Evolutionary conservation across 139 green algal species (phyloP).

Genomic region (Dunaliella primolecta): DNA sequence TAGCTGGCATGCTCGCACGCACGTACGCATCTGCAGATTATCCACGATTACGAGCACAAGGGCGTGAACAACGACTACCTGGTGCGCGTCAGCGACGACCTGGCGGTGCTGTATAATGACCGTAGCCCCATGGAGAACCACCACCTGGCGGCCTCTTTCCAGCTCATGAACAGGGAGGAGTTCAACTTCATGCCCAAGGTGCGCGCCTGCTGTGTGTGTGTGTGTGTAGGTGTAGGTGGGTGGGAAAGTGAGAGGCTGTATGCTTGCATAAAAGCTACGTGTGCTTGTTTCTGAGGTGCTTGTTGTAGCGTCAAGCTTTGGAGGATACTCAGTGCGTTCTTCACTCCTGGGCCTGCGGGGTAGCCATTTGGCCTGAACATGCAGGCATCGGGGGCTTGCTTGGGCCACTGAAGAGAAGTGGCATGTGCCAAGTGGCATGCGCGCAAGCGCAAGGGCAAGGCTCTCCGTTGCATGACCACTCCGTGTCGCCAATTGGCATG

Average conservation of each 20-base stretch:
- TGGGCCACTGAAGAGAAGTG: too few relatives aligned
- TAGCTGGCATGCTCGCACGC: too few relatives aligned
- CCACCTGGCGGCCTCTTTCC: constrained; percentile 52
- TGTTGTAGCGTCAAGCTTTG: too few relatives aligned
- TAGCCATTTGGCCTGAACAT: too few relatives aligned
- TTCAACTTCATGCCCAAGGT: constrained; percentile 57
- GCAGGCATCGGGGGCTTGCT: too few relatives aligned
- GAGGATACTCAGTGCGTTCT: too few relatives aligned
- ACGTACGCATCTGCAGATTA: constrained; percentile 39
- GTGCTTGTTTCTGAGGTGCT: too few relatives aligned
- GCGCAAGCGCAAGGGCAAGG: too few relatives aligned
- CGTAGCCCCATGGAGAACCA: constrained; percentile 58
- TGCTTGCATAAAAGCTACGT: background rate
- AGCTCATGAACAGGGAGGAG: constrained; percentile 45
- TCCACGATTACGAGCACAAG: constrained; percentile 66
- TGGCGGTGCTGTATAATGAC: constrained; percentile 65
- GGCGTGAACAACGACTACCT: constrained; percentile 74
- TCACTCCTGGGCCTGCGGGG: too few relatives aligned
- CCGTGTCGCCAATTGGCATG: too few relatives aligned
- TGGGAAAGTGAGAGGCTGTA: background rate
- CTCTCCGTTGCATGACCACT: too few relatives aligned
- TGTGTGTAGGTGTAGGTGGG: background rate
- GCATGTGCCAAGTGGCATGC: too few relatives aligned
- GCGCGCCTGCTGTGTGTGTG: background rate
- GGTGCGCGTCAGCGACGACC: constrained; percentile 39